A percentile compares a stretch with the other conserved stretches of the same genome.
Conservation (phyloP, 257 asterid genomes). For the Nicotiana noctiflora region DNA sequence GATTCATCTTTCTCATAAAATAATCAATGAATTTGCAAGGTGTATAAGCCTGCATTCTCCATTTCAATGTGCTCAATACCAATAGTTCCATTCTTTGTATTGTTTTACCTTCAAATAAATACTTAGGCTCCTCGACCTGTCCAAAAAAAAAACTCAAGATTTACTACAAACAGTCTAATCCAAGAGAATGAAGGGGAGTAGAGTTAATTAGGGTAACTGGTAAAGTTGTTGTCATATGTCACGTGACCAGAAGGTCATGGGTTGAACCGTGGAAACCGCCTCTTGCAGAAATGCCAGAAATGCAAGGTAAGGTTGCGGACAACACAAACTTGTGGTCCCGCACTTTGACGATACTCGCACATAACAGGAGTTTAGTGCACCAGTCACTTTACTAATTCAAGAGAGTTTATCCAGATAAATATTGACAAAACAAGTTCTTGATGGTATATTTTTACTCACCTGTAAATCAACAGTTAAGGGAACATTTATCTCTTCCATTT, state of each 20-base stretch:
- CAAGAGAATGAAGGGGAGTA: neutral
- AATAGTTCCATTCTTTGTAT: conserved; percentile 71
- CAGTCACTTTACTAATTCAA: neutral
- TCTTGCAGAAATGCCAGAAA: too few species aligned
- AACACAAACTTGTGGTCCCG: too few species aligned
- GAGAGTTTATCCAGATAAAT: neutral
- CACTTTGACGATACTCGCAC: fast-evolving
- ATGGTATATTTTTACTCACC: conserved; percentile 27
- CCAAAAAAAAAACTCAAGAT: neutral
- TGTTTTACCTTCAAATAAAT: conserved; percentile 49
- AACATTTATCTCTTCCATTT: conserved; percentile 57
- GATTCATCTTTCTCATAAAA: conserved; percentile 34
- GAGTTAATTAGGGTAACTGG: too few species aligned
- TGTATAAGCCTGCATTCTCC: conserved; percentile 61
- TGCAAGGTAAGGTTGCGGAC: too few species aligned
- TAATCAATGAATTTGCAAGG: conserved; percentile 61
- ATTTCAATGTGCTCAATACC: conserved; percentile 47
- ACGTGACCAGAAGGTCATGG: too few species aligned
- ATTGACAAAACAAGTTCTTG: neutral
- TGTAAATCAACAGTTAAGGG: conserved; percentile 52
- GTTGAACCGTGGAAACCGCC: too few species aligned
- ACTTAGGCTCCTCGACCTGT: conserved; percentile 55
- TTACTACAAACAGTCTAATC: neutral
- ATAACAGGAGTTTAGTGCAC: too few species aligned
- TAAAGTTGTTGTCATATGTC: too few species aligned